These are phyloP conservation scores for Geotrichum bryndzae DNA, from an alignment of 1,139 yeast genomes.

Conservation along the genomic window DNA sequence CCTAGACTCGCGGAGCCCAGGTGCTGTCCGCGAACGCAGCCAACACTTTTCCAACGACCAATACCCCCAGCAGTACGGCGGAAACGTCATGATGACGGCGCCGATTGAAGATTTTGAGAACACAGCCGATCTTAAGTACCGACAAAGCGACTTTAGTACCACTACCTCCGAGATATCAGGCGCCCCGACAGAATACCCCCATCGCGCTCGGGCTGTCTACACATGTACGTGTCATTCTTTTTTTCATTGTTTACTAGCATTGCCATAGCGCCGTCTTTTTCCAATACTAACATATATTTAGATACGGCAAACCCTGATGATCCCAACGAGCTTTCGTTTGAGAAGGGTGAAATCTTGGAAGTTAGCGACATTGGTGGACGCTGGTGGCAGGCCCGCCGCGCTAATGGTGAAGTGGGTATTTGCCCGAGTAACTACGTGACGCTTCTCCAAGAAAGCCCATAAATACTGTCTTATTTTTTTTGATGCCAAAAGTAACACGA, in stretches of 20 bases:
- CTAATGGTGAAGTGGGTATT: constrained; percentile 89
- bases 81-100: background rate
- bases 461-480: no score
- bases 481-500: no score
- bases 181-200: constrained; percentile 54
- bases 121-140: background rate
- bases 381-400: constrained; percentile 97
- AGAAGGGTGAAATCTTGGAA: constrained; percentile 81
- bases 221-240: background rate
- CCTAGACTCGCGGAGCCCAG: background rate
- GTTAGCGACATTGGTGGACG: constrained; percentile 92
- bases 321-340: constrained; percentile 84
- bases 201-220: constrained; percentile 63
- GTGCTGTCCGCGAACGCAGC: background rate
- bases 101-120: background rate
- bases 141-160: background rate
- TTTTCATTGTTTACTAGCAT: background rate
- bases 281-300: background rate
- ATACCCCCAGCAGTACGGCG: background rate
- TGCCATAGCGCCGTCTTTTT: background rate
- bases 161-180: constrained; percentile 22
- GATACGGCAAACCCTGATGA: constrained; percentile 49
- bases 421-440: constrained; percentile 94
- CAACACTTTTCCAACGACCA: background rate
- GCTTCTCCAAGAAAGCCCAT: constrained; percentile 31